Base-by-base conservation (phyloP, 768 basidiomycete species). In the Aureoboletus auriporus region DNA sequence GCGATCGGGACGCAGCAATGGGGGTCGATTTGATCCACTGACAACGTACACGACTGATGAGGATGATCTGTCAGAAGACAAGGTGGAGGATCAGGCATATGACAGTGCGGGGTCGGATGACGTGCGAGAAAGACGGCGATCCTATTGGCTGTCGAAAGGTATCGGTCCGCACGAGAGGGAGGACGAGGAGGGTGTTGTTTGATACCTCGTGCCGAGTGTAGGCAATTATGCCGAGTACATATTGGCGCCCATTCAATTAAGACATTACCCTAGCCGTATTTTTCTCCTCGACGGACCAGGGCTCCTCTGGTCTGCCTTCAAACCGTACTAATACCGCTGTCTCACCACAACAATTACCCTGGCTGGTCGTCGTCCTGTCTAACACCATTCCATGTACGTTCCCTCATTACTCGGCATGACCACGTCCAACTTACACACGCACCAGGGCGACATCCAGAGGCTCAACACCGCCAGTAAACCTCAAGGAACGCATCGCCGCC, bases 401-500 rank as follows among this genome's bases (percentile, higher is more conserved):
- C 14, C 12, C 12, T 17, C 7, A 10, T 39, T 26, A 43, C 28
- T 42, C 26, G 28, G 17, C 35, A 26, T 30, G 14, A 16, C 34
- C 4, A 9, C 34, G 7, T 27, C 36, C 20, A 17, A 46, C 59
- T 68, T 44, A 68, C 60, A 30, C 37, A 44, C 13, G 13, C 14
- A 39, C 41, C 49, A 68, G 64, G 62, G 58, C 64, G 23, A 44
- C 60, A 42, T 54, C 64, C 40, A 60, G 61, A 59, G 51, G 54
- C 11, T 49, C 60, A 37, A 54, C 63, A 30, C 53, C 62, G 0
- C 63, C 63, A 41, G 72, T 70, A 44, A 86, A 84, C 63, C 78
- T 90, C 61, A 89, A 83, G 68, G 88, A 90, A 57, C 84, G 89
- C 46, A 90, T 91, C 53, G 89, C 89, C 14, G 87, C 87, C 26